Base-by-base conservation (phyloP, 1,139 yeast species). In the Lodderomyces parapsilosis region DNA sequence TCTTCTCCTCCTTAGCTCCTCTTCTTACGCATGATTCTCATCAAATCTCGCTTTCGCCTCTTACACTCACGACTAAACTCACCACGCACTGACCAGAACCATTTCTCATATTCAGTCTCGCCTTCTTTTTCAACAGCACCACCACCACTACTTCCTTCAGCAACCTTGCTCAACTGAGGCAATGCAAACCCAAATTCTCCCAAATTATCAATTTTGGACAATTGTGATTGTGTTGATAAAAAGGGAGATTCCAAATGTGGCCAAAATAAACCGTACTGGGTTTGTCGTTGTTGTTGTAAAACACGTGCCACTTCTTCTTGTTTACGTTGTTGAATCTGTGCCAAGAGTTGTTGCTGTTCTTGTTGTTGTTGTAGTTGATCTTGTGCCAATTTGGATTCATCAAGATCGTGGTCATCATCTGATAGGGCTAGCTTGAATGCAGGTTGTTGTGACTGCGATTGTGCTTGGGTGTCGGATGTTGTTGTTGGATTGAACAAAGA, bases 51-150 rank as follows among this genome's bases (percentile, higher is more conserved):
- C 57, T 80, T 80, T 48, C 88, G 76, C 53, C 84, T 76, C 58
- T 86, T 84, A 60, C 91, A 80, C 49, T 83, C 89, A 48, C 87
- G 77, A 47, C 84, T 82, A 70, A 88, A 75, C 43, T 83, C 89
- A 37, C 94, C 93, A 63, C 98, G 78, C 60, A 80, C 79, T 38
- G 80, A 83, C 85, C 89, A 88, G 62, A 91, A 91, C 77, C 86
- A 82, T 44, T 76, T 70, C 43, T 85, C 90, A 79, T 93, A 91
- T 2, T 72, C 65, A 2, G 71, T 64, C 43, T 80, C 75, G 13
- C 58, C 66, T 2, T 62, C 70, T 55, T 55, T 36, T 53, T 45
- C 27, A 17, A 22, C 35, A 6, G 34, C 33, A 11, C 14, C 40
- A 4, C 17, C 3, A 7, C 25, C 19, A 22, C 22, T 24, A n/a